phyloP scores from a whole-genome alignment of 164 flowering plant genomes.

The Macadamia integrifolia region DNA sequence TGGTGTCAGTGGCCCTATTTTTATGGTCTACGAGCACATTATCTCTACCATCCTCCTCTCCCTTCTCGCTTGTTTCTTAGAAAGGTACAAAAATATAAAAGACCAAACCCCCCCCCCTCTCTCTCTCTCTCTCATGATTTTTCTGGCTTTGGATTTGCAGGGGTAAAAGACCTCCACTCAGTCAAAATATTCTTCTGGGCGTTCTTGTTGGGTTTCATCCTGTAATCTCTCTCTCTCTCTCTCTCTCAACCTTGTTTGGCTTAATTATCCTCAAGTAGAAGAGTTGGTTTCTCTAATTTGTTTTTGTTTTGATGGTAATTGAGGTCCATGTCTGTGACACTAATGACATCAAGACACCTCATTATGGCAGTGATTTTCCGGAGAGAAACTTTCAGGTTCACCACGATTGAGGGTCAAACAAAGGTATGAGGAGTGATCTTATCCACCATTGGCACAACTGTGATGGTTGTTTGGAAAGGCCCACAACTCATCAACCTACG shows the following conservation, averaged over 20 bases:
- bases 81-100: background rate
- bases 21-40: slow-evolving; percentile 11
- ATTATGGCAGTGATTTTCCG: slow-evolving; percentile 8
- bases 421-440: slow-evolving; percentile 9
- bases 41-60: slow-evolving; percentile 7
- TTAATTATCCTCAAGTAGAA: too few species aligned
- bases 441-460: slow-evolving; percentile 1
- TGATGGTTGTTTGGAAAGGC: slow-evolving; percentile 9
- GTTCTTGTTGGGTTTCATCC: slow-evolving; percentile 8
- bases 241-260: too few species aligned
- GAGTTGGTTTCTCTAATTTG: background rate
- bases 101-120: too few species aligned
- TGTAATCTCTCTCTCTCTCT: slow-evolving; percentile 2
- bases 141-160: background rate
- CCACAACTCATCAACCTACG: background rate
- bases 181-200: slow-evolving; percentile 5
- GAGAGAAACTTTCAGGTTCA: slow-evolving; percentile 1
- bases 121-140: too few species aligned
- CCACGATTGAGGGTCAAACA: slow-evolving; percentile 6
- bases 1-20: background rate
- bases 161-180: slow-evolving; percentile 5
- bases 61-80: slow-evolving; percentile 1
- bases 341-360: slow-evolving; percentile 6
- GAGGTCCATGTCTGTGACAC: background rate
- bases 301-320: background rate